Percentiles rank a stretch among this genome's conserved stretches.
These are phyloP conservation scores for barley (Hordeum vulgare) DNA, from an alignment of 176 grass and related monocot genomes.

Conservation along the genomic window DNA sequence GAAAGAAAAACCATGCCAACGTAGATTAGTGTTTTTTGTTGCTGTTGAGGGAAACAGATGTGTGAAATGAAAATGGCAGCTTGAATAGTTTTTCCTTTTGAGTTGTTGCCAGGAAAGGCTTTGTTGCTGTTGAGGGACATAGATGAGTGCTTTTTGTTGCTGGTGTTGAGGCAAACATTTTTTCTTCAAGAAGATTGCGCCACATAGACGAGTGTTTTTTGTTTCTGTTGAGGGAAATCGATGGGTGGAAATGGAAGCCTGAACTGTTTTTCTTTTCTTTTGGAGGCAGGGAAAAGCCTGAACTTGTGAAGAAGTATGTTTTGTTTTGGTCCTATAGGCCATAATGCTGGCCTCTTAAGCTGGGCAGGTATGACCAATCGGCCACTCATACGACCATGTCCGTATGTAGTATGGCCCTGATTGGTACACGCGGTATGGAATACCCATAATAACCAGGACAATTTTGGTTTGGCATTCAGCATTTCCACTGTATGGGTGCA, in stretches of 20 bases:
- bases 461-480: no score
- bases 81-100: not conserved
- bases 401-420: no score
- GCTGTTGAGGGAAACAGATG: not conserved
- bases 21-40: not conserved
- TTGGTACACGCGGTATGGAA: no score
- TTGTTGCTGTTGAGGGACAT: not conserved
- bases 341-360: no score
- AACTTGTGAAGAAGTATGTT: not conserved
- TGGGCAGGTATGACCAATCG: no score
- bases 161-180: not conserved
- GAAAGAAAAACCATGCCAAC: no score
- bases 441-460: no score
- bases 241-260: not conserved
- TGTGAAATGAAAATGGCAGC: not conserved
- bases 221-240: not conserved
- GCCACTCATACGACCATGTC: no score
- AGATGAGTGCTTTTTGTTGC: not conserved
- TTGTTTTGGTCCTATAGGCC: not conserved
- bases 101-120: not conserved
- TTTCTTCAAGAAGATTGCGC: not conserved
- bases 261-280: not conserved
- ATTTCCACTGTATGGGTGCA: no score
- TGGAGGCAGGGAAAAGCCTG: not conserved
- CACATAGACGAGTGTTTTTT: not conserved